Percentiles rank a stretch among this genome's conserved stretches.
Evolutionary conservation across 2,329 filamentous ascomycete species (phyloP).

Genomic region (Cordyceps cateniannulata): DNA sequence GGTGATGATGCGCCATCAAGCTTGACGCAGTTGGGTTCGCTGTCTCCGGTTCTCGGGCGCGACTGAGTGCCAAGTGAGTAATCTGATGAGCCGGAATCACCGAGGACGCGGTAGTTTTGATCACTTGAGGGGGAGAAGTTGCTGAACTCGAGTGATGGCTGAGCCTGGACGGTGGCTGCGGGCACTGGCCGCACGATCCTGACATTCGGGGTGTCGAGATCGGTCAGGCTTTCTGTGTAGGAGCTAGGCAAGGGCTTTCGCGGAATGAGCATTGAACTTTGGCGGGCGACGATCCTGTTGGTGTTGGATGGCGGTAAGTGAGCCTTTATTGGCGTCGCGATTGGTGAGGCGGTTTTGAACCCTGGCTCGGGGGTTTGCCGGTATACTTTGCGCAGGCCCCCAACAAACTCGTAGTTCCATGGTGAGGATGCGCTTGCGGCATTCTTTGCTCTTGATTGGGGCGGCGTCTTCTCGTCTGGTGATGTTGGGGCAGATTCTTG

Average conservation of each 20-base stretch:
- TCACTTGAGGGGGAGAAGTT: slow-evolving; percentile 32
- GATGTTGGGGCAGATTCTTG: slow-evolving; percentile 27
- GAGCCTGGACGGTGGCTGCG: neutral
- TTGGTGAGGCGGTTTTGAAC: neutral
- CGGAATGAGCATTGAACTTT: slow-evolving; percentile 1
- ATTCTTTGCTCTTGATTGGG: neutral
- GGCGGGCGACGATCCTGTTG: neutral
- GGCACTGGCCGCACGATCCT: neutral
- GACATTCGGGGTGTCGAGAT: neutral
- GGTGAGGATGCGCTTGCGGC: slow-evolving; percentile 27
- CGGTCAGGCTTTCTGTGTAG: neutral
- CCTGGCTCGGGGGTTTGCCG: slow-evolving; percentile 26
- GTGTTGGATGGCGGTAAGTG: neutral
- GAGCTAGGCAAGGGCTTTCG: slow-evolving; percentile 7
- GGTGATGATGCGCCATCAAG: slow-evolving; percentile 40
- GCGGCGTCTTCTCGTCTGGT: slow-evolving; percentile 12
- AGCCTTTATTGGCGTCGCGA: slow-evolving; percentile 17
- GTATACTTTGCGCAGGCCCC: slow-evolving; percentile 48
- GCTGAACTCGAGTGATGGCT: slow-evolving; percentile 2
- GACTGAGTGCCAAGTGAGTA: slow-evolving; percentile 31
- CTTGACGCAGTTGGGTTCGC: slow-evolving; percentile 48
- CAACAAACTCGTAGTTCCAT: slow-evolving; percentile 49
- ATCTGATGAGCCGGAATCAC: slow-evolving; percentile 42
- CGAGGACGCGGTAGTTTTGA: slow-evolving; percentile 47
- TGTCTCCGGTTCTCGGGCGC: slow-evolving; percentile 30